Conservation (phyloP, 306 rosid genomes). For the Cucumis cinereus region DNA sequence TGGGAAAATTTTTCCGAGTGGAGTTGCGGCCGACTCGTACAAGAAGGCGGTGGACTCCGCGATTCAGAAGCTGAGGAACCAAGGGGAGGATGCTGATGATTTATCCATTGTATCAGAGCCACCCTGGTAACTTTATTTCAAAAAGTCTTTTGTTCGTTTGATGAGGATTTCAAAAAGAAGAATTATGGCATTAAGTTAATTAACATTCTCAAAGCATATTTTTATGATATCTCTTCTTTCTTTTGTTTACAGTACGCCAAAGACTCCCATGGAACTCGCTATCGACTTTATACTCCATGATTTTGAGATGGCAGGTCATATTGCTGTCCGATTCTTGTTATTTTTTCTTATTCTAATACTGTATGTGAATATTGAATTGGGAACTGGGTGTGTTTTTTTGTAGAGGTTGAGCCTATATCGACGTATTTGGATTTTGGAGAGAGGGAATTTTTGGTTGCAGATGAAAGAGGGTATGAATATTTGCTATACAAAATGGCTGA, state of each 20-base stretch:
- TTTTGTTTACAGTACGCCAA: conserved; percentile 31
- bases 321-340: neutral
- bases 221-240: neutral
- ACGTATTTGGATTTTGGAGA: conserved; percentile 73
- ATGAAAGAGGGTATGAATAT: conserved; percentile 77
- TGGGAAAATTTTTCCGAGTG: conserved; percentile 74
- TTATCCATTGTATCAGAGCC: conserved; percentile 27
- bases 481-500: conserved; percentile 73
- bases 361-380: neutral
- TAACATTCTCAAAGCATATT: neutral
- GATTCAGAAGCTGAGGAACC: conserved; percentile 42
- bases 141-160: conserved; percentile 6
- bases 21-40: conserved; percentile 76
- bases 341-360: neutral
- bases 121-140: conserved; percentile 27
- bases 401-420: conserved; percentile 95
- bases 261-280: conserved; percentile 75
- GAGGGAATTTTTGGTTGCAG: conserved; percentile 78
- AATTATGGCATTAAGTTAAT: neutral
- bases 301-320: conserved; percentile 95
- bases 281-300: conserved; percentile 85
- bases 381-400: conserved; percentile 9
- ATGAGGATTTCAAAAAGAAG: conserved; percentile 13
- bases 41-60: conserved; percentile 87
- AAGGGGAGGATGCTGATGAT: conserved; percentile 29